Conservation (phyloP, 208 protist genomes). For the Acanthamoeba lenticulata region DNA sequence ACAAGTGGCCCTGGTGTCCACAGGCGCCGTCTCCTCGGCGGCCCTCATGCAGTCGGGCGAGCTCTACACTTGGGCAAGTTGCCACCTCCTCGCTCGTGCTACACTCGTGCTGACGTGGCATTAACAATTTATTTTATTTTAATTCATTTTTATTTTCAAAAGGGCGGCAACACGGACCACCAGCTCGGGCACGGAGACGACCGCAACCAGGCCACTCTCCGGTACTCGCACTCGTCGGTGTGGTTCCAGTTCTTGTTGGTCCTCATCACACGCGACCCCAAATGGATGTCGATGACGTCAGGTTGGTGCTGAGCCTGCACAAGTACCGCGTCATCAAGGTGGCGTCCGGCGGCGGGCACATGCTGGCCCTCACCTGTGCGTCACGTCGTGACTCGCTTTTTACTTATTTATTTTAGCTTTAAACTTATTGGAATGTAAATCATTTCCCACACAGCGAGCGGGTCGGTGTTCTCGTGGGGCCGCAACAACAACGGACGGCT, state of each 20-base stretch:
- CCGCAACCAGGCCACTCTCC: not conserved
- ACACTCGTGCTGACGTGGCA: too few relatives aligned
- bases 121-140: not conserved
- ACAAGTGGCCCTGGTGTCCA: not conserved
- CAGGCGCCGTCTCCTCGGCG: not conserved
- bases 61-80: not conserved
- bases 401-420: not conserved
- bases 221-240: not conserved
- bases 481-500: not conserved
- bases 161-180: constrained; percentile 18
- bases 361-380: constrained; percentile 6
- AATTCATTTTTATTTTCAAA: not conserved
- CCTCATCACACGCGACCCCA: too few relatives aligned
- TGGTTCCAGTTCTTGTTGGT: not conserved
- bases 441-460: not conserved
- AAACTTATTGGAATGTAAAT: too few relatives aligned
- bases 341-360: not conserved
- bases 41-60: not conserved
- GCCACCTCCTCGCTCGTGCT: not conserved
- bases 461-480: not conserved
- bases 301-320: not conserved
- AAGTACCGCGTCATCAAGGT: not conserved
- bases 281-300: not conserved
- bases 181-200: not conserved
- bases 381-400: not conserved